Base-by-base conservation (phyloP, 306 rosid species). In the Pachyrhizus erosus region DNA sequence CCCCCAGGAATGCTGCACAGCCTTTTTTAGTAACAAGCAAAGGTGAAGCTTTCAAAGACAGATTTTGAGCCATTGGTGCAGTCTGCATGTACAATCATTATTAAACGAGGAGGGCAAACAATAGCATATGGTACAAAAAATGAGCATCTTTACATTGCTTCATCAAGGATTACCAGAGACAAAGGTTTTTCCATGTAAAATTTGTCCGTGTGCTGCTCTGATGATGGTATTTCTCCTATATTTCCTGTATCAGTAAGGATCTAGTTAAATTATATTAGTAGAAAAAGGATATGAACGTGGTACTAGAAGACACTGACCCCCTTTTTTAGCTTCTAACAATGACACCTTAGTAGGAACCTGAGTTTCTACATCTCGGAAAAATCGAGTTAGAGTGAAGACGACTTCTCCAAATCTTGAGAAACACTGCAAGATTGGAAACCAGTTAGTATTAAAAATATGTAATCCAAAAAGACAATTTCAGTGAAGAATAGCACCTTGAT, bases 331-430 rank as follows among this genome's bases (percentile, higher is more conserved):
- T 85, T 89, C 86, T 68, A 90, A 69, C 27, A 88, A 48, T 73
- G 88, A 85, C 79, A 80, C 70, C 89, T 94, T 87, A 46, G 97
- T 81, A 81, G 91, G 90, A 67, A 85, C 87, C 37, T 11, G 80
- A 80, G 79, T 86, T 89, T 66, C 69, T 37, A 87, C 94, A 73
- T 91, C 93, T 49, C 98, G 94, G 75, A 95, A 95, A 88, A 95
- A 95, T 42, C 92, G 91, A 82, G 94, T 95, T 84, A 95, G 82
- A 31, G 94, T 90, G 77, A 75, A 93, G 78, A 95, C 97, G 3
- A 93, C 89, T 81, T 91, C 97, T 78, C 97, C 98, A 78, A 93
- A 95, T 84, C 89, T 91, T 68, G 98, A 83, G 89, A 87, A 86
- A 85, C 91, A 89, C 98, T 95, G 88, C 77, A 86, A 83, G 37